Base-by-base conservation (phyloP, 306 rosid species). In the Hylodesmum podocarpum region DNA sequence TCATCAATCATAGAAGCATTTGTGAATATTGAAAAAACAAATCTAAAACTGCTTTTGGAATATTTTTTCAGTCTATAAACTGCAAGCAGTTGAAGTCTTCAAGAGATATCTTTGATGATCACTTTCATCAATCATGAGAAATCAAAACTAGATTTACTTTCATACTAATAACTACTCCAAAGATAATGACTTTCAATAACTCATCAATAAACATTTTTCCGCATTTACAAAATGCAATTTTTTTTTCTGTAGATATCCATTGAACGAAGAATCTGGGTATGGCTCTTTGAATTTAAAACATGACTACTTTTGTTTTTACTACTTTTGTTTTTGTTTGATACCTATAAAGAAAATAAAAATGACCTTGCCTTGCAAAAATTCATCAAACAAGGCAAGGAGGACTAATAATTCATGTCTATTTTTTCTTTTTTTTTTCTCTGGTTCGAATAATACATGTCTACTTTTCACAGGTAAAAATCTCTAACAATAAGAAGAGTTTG, bases 341-440 rank as follows among this genome's bases (percentile, higher is more conserved):
- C 58, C 59, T 53, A 65, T 28, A 19, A 4, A 11, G 62, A 13
- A 4, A 50, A 22, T 33, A 16, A 34, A 33, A 54, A 44, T 22
- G 29, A 51, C 75, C 72, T 70, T 15, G 43, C 54, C 78, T 70
- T 43, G 61, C 80, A 87, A 81, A 84, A 81, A 73, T 37, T 74
- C 49, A 66, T 44, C 74, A 80, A 73, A 36, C 50, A 43, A 76
- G 58, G 76, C 54, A 63, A 31, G 21, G 50, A 62, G 67, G 57
- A 54, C 62, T 47, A 27, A 40, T 6, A 46, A 80, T 40, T 64
- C 40, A 39, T 54, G 58, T 73, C 70, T 83, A 64, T 34, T 62
- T 44, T 53, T 33, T 73, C 70, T 83, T 59, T 34, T 62, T 44
- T 53, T 33, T n/a, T n/a, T n/a, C n/a, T n/a, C n/a, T n/a, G n/a